Evolutionary conservation across 2,329 filamentous ascomycete genomes (phyloP).

Genomic region (Fusarium illudens): DNA sequence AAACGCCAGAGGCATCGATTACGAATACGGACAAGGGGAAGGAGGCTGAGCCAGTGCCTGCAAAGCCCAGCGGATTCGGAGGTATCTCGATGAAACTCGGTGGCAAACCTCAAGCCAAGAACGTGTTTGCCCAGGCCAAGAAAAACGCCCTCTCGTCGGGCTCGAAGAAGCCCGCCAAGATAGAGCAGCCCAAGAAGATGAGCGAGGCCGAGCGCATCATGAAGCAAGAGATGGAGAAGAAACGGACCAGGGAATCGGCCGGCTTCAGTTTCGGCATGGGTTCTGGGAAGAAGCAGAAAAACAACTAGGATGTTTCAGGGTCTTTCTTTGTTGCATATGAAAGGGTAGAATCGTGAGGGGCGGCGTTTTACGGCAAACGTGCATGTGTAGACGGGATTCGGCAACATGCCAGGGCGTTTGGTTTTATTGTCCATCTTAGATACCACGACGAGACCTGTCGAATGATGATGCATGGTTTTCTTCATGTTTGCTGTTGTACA

Average conservation of each 20-base stretch:
- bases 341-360: neutral
- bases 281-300: conserved; percentile 62
- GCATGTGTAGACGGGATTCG: neutral
- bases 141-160: conserved; percentile 73
- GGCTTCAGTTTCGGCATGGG: conserved; percentile 57
- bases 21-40: conserved; percentile 9
- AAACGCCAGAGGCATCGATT: conserved; percentile 13
- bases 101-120: conserved; percentile 74
- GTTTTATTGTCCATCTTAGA: conserved; percentile 38
- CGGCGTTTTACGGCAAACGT: neutral
- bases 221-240: conserved; percentile 82
- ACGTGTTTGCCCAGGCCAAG: conserved; percentile 73
- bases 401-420: conserved; percentile 28
- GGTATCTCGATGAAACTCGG: conserved; percentile 71
- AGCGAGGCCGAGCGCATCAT: conserved; percentile 89
- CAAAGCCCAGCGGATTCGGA: conserved; percentile 47
- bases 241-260: conserved; percentile 62
- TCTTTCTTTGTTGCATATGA: neutral
- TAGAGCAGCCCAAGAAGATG: conserved; percentile 80
- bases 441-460: conserved; percentile 42
- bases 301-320: conserved; percentile 18
- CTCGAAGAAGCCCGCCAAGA: conserved; percentile 67
- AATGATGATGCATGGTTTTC: conserved; percentile 14
- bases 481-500: conserved; percentile 3
- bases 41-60: conserved; percentile 23